Evolutionary conservation across 2,329 filamentous ascomycete species (phyloP).

Genomic region (Neonectria coccinea): DNA sequence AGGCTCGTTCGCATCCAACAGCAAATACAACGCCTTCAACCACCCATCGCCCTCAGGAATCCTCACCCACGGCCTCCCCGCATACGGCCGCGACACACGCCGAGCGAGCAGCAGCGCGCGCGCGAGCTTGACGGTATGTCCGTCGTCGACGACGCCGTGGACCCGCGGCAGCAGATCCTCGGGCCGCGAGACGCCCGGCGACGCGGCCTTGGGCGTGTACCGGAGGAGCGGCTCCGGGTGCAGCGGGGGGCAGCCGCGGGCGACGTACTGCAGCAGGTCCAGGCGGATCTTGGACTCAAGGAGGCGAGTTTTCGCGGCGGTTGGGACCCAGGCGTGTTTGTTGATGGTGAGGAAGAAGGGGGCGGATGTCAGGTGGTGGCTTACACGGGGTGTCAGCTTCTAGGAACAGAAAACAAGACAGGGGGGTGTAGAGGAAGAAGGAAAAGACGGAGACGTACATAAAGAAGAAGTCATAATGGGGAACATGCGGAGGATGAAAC

Average conservation of each 20-base stretch:
- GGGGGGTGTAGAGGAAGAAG: not conserved
- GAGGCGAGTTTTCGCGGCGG: conserved; percentile 72
- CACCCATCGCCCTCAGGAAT: conserved; percentile 69
- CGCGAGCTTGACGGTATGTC: conserved; percentile 82
- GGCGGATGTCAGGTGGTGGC: conserved; percentile 78
- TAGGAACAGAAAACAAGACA: too few relatives aligned
- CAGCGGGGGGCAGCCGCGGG: conserved; percentile 72
- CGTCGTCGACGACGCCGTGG: conserved; percentile 74
- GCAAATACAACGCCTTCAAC: conserved; percentile 70
- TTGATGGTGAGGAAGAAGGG: conserved; percentile 82
- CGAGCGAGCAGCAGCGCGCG: conserved; percentile 76
- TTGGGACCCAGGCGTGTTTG: conserved; percentile 69
- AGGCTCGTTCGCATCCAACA: conserved; percentile 70
- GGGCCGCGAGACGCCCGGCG: conserved; percentile 59
- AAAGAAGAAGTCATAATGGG: conserved; percentile 85
- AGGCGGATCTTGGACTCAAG: conserved; percentile 85
- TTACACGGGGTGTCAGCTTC: conserved; percentile 49
- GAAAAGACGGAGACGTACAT: conserved; percentile 55
- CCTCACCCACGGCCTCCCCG: conserved; percentile 60
- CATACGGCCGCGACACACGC: conserved; percentile 59
- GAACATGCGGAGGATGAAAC: conserved; percentile 70
- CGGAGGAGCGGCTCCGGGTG: conserved; percentile 67
- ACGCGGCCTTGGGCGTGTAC: conserved; percentile 66
- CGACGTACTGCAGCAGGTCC: conserved; percentile 80
- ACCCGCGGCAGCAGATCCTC: conserved; percentile 63